Evolutionary conservation across 169 alveolate species (phyloP), one percentile per base, ranked within the genome.

Genomic region (Cryptosporidium meleagridis): DNA sequence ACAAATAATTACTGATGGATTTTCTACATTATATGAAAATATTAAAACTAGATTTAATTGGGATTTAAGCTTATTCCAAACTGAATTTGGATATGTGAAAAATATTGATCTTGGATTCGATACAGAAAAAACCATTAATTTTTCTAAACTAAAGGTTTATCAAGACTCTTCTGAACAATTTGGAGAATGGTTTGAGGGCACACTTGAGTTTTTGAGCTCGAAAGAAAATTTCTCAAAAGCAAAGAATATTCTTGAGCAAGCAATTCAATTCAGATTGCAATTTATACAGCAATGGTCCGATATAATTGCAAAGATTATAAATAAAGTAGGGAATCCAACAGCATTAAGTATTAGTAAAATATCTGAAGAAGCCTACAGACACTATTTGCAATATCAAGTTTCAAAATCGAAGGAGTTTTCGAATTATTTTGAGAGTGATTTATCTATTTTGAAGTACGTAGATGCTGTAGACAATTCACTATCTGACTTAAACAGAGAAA

Each of bases 211-310:
- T 35, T 80, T 39, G 9, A 41, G 33, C 10, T 21, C 62, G 31
- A 16, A 39, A 9, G 35, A 62, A 26, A 44, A 29, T 26, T 26
- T n/a, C 12, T 26, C 61, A 8, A 45, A 62, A 44, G 6, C 65
- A 29, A 62, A 62, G 37, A 62, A 59, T n/a, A 80, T 80, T 35
- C 23, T 80, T n/a, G 89, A 62, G 9, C 67, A 75, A 12, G 59
- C 80, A 0, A 39, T 45, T 44, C 61, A 61, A 41, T 65, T 80
- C 58, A 59, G 89, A 67, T 31, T 80, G 4, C 89, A 80, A 62
- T 80, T 80, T 80, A 31, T 80, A 21, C 69, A 80, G 23, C 73
- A 80, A 21, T 80, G 89, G 89, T n/a, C 52, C 3, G 73, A 80
- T 45, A 44, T 80, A 16, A 26, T 80, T 39, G 10, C 45, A 18